phyloP scores from a whole-genome alignment of 108 stramenopile species.

The Cyclotella kingstonii region DNA sequence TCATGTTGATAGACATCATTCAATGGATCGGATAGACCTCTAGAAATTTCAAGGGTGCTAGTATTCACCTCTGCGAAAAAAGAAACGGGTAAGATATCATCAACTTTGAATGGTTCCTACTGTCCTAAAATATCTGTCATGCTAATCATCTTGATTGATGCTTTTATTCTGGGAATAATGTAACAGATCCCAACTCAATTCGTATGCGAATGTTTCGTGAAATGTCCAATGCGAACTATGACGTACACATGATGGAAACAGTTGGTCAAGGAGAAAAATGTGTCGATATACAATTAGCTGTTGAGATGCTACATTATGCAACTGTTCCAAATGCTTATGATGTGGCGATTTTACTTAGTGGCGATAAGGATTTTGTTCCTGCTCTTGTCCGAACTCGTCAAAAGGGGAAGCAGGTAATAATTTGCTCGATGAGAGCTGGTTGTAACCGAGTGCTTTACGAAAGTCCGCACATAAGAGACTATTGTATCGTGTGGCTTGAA shows the following conservation, averaged over 20 bases:
- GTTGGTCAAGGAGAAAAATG: constrained; percentile 79
- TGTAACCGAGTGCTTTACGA: constrained; percentile 66
- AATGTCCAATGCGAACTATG: constrained; percentile 72
- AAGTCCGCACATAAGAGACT: constrained; percentile 73
- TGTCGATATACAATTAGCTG: constrained; percentile 87
- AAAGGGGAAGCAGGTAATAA: constrained; percentile 74
- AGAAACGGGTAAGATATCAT: constrained; percentile 23
- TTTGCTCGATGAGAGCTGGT: constrained; percentile 61
- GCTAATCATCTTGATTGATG: no score
- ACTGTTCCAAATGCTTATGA: constrained; percentile 86
- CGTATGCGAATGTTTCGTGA: constrained; percentile 81
- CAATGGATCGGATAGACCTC: constrained; percentile 46
- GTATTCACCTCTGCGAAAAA: constrained; percentile 81
- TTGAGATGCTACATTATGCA: constrained; percentile 87
- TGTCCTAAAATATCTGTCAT: no score
- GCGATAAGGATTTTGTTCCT: constrained; percentile 75
- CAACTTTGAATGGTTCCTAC: no score
- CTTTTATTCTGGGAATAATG: constrained; percentile 68
- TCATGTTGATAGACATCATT: constrained; percentile 26
- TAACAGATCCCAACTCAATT: constrained; percentile 54
- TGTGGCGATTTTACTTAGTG: constrained; percentile 69
- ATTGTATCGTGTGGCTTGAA: constrained; percentile 74
- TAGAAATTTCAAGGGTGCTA: constrained; percentile 71
- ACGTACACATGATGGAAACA: constrained; percentile 83
- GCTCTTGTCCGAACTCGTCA: constrained; percentile 81